A percentile compares a stretch with the other conserved stretches of the same genome.
Evolutionary conservation across 495 filamentous ascomycete species (phyloP).

Genomic region (Cercophora sp.): DNA sequence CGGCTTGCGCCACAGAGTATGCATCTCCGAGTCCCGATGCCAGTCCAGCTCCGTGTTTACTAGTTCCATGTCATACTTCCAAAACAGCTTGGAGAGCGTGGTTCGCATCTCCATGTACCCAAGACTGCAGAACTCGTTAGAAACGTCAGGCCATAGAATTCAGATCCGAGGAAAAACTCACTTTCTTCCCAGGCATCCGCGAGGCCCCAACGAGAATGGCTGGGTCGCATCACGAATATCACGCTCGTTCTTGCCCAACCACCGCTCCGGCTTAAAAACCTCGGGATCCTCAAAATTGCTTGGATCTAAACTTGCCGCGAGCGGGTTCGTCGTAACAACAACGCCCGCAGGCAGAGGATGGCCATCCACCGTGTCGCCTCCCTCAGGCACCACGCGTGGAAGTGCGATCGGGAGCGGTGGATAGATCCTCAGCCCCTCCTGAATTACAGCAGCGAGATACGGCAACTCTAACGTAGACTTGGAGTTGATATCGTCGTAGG

Average conservation of each 20-base stretch:
- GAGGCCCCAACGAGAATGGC: conserved; percentile 37
- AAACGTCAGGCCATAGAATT: not conserved
- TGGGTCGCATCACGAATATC: conserved; percentile 2
- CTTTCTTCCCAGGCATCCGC: conserved; percentile 49
- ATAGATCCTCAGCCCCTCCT: conserved; percentile 41
- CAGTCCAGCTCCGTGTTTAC: conserved; percentile 24
- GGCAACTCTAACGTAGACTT: conserved; percentile 22
- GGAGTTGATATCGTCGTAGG: conserved; percentile 31
- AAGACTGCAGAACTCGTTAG: conserved; percentile 13
- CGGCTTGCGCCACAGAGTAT: conserved; percentile 14
- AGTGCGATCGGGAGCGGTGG: conserved; percentile 24
- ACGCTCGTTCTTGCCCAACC: conserved; percentile 21
- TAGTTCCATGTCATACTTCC: conserved; percentile 48
- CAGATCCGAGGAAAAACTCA: conserved; percentile 12
- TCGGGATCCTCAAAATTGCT: conserved; percentile 31
- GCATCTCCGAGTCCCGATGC: conserved; percentile 11
- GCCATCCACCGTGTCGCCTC: conserved; percentile 27
- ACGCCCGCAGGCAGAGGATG: conserved; percentile 34
- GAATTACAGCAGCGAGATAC: conserved; percentile 40
- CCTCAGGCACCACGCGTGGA: conserved; percentile 23
- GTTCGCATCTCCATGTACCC: conserved; percentile 42
- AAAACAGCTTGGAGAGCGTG: conserved; percentile 47
- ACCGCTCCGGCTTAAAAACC: conserved; percentile 34
- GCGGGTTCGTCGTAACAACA: conserved; percentile 33
- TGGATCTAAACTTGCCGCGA: conserved; percentile 25